Percentiles rank a stretch among this genome's conserved stretches.
Conservation (phyloP, 2,329 filamentous ascomycete genomes). For the Fusarium globosum region DNA sequence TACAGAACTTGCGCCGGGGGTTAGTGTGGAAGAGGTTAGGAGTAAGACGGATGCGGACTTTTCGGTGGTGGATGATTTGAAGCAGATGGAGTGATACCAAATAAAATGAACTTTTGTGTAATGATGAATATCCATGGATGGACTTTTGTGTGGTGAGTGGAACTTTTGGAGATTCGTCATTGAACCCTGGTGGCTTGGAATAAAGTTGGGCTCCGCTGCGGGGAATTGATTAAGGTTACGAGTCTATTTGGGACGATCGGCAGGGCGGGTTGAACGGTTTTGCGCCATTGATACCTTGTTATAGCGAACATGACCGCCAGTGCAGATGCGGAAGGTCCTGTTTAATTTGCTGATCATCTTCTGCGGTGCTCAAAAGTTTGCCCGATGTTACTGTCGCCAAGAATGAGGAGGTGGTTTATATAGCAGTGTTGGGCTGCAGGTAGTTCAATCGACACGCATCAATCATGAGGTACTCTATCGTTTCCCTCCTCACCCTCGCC, state of each 20-base stretch:
- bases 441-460: background rate
- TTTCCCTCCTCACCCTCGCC: constrained; percentile 31
- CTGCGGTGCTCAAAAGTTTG: constrained; percentile 18
- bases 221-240: constrained; percentile 35
- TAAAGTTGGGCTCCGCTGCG: constrained; percentile 1
- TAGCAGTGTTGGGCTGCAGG: background rate
- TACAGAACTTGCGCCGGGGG: constrained; percentile 76
- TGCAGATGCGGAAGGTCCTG: constrained; percentile 30
- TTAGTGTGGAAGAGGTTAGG: constrained; percentile 74
- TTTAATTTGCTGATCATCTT: constrained; percentile 17
- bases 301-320: constrained; percentile 18
- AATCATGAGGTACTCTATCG: constrained; percentile 34
- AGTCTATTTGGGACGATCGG: constrained; percentile 27
- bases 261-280: constrained; percentile 13
- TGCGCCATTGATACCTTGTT: constrained; percentile 4
- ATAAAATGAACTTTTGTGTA: background rate
- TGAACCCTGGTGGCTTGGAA: background rate
- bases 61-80: constrained; percentile 67
- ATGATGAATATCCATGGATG: background rate
- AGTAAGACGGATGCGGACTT: constrained; percentile 78
- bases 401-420: background rate
- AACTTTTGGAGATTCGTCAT: constrained; percentile 32
- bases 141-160: background rate
- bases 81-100: constrained; percentile 54
- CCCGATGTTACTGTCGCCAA: background rate